A percentile compares a stretch with the other conserved stretches of the same genome.
These are phyloP conservation scores for Tricholoma flavovirens DNA, from an alignment of 768 basidiomycete genomes.

Conservation along the genomic window DNA sequence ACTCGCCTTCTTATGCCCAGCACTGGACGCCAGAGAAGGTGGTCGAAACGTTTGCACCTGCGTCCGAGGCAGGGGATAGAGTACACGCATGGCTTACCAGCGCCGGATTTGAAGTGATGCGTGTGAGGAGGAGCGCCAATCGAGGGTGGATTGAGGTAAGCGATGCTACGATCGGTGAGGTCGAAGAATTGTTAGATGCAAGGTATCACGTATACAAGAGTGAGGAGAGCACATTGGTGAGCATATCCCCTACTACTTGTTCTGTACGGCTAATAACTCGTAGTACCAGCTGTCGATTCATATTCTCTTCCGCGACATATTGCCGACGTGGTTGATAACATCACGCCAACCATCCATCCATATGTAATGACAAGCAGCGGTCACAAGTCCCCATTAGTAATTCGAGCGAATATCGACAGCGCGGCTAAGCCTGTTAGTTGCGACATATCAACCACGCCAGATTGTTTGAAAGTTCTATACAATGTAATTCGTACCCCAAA, in stretches of 20 bases:
- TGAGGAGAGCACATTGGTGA: slow-evolving; percentile 24
- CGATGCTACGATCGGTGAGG: slow-evolving; percentile 24
- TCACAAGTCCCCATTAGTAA: neutral
- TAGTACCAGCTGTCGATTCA: slow-evolving; percentile 21
- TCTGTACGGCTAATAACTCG: neutral
- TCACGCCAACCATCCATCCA: slow-evolving; percentile 31
- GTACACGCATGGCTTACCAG: slow-evolving; percentile 27
- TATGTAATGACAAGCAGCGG: slow-evolving; percentile 11
- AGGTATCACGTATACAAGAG: slow-evolving; percentile 29
- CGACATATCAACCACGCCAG: slow-evolving; percentile 21
- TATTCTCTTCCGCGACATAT: slow-evolving; percentile 28
- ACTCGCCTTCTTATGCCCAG: slow-evolving; percentile 27
- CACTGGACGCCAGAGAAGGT: slow-evolving; percentile 30
- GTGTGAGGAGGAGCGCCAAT: slow-evolving; percentile 19
- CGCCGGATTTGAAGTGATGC: slow-evolving; percentile 18
- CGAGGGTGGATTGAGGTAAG: slow-evolving; percentile 28
- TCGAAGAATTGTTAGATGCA: slow-evolving; percentile 25
- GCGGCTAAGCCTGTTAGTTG: slow-evolving; percentile 12
- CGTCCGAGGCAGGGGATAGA: slow-evolving; percentile 16
- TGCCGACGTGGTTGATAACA: slow-evolving; percentile 25
- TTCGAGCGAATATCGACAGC: slow-evolving; percentile 8
- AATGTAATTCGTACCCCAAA: slow-evolving; percentile 28
- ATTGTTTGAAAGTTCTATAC: slow-evolving; percentile 30
- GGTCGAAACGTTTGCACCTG: slow-evolving; percentile 25
- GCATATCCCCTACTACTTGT: neutral